Evolutionary conservation across 352 stramenopile genomes (phyloP).

Genomic region (Phytophthora ramorum): DNA sequence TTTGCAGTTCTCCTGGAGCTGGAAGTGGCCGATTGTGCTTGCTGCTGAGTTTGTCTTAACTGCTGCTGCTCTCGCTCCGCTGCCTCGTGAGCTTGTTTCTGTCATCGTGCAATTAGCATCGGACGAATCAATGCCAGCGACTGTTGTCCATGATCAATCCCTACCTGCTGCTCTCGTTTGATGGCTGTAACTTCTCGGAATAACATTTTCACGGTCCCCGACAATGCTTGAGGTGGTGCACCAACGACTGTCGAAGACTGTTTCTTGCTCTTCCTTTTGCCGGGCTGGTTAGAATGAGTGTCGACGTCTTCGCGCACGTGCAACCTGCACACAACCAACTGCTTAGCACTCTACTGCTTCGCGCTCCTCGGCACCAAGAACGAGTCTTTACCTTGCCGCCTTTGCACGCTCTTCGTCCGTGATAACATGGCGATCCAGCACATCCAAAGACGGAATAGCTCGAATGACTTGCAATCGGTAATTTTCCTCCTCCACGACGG

Average conservation of each 20-base stretch:
- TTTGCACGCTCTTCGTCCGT: constrained; percentile 67
- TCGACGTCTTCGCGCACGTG: constrained; percentile 30
- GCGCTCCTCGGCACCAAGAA: background rate
- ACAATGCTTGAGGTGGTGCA: constrained; percentile 56
- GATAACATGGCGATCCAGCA: constrained; percentile 84
- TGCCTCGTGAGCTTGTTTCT: constrained; percentile 39
- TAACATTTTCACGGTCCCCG: constrained; percentile 74
- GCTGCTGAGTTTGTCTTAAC: constrained; percentile 43
- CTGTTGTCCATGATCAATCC: background rate
- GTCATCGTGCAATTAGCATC: background rate
- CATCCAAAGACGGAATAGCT: constrained; percentile 71
- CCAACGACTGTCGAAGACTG: constrained; percentile 25
- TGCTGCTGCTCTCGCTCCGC: constrained; percentile 52
- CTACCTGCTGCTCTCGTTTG: constrained; percentile 53
- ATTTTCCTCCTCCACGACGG: constrained; percentile 81
- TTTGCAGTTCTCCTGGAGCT: constrained; percentile 8
- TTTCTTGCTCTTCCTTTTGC: constrained; percentile 31
- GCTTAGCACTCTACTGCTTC: background rate
- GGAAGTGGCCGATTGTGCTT: constrained; percentile 15
- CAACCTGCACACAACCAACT: constrained; percentile 13
- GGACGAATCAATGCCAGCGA: background rate
- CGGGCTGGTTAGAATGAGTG: background rate
- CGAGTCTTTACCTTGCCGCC: constrained; percentile 40
- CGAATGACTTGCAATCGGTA: constrained; percentile 87
- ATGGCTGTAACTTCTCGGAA: constrained; percentile 68